A percentile compares a stretch with the other conserved stretches of the same genome.
Evolutionary conservation across 495 filamentous ascomycete genomes (phyloP).

Genomic region (Lophiotrema nucula): DNA sequence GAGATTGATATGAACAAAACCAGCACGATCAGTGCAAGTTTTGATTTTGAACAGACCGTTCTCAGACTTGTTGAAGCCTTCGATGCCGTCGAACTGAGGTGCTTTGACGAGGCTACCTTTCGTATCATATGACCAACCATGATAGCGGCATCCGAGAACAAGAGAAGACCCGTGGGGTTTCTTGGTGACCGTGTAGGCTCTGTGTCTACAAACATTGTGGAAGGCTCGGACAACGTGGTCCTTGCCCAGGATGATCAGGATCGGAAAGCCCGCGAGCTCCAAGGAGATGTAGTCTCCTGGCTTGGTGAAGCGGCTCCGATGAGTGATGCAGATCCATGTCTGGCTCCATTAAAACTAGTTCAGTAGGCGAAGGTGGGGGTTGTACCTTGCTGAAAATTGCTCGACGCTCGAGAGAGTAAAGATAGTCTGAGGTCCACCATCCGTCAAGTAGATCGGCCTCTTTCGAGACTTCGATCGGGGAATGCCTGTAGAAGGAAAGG

Average conservation of each 20-base stretch:
- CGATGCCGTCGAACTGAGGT: constrained; percentile 32
- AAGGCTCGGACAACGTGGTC: constrained; percentile 31
- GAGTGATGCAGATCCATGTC: constrained; percentile 29
- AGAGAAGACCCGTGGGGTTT: constrained; percentile 27
- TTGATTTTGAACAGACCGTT: constrained; percentile 31
- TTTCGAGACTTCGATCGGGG: constrained; percentile 27
- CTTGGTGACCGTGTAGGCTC: constrained; percentile 32
- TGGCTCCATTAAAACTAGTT: not conserved
- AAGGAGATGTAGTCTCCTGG: constrained; percentile 33
- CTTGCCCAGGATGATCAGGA: constrained; percentile 32
- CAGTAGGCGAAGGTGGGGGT: not conserved
- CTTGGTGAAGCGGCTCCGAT: constrained; percentile 29
- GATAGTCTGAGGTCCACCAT: constrained; percentile 31
- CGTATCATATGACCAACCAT: constrained; percentile 36
- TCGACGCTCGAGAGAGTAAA: constrained; percentile 30
- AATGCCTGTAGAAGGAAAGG: not conserved
- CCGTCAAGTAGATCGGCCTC: constrained; percentile 30
- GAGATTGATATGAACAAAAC: constrained; percentile 32
- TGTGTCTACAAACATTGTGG: constrained; percentile 36
- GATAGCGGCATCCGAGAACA: constrained; percentile 33
- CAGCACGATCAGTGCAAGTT: constrained; percentile 26
- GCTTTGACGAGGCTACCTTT: constrained; percentile 31
- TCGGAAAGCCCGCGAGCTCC: constrained; percentile 23
- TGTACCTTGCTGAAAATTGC: constrained; percentile 35
- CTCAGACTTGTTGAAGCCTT: constrained; percentile 29